Evolutionary conservation across 169 alveolate genomes (phyloP).

Genomic region (Eimeria maxima): DNA sequence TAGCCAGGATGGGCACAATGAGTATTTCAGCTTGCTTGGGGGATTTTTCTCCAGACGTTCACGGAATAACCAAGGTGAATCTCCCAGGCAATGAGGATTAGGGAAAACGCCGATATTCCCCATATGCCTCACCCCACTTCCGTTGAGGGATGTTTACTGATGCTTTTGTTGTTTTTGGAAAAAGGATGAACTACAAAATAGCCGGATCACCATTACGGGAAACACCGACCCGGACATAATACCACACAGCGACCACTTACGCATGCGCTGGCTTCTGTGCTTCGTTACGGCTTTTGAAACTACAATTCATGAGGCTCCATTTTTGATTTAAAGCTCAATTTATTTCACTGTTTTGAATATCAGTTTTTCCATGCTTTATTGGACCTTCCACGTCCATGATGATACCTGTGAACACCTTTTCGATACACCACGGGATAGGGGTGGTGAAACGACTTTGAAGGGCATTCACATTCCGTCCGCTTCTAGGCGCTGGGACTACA

Average conservation of each 20-base stretch:
- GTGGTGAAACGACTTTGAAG: too few relatives aligned
- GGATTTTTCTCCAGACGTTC: neutral
- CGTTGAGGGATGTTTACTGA: neutral
- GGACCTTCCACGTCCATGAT: neutral
- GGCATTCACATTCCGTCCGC: too few relatives aligned
- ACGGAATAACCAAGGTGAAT: neutral
- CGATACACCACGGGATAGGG: neutral
- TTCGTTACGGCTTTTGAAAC: neutral
- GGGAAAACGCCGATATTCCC: neutral
- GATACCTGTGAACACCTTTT: neutral
- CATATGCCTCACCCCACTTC: neutral
- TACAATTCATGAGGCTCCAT: neutral
- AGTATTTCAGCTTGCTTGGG: neutral
- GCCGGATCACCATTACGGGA: neutral
- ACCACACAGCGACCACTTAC: neutral
- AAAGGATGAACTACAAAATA: neutral
- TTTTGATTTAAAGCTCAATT: neutral
- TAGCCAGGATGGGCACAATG: neutral
- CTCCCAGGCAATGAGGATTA: neutral
- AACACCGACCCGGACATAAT: neutral
- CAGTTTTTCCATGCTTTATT: too few relatives aligned
- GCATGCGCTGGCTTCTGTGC: conserved; percentile 24
- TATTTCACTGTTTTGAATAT: neutral
- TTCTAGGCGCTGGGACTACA: too few relatives aligned
- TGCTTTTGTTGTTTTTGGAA: neutral